Percentiles rank a stretch among this genome's conserved stretches.
Conservation (phyloP, 1,284 basidiomycete genomes). For the Athelia sp. region DNA sequence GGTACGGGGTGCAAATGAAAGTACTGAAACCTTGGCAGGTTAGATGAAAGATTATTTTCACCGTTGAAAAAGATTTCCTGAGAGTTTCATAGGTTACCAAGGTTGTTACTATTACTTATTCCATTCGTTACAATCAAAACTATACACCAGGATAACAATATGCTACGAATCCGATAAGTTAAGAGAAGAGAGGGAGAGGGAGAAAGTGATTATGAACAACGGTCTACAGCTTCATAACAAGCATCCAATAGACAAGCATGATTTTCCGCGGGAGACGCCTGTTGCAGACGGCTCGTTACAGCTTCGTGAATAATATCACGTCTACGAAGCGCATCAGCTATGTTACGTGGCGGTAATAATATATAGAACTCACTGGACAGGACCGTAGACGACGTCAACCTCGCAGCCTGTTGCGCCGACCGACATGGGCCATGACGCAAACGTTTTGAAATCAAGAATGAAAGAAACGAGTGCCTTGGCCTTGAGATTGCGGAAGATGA, state of each 20-base stretch:
- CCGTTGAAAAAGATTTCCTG: too few species aligned
- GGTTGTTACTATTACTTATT: too few species aligned
- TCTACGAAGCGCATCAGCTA: slow-evolving; percentile 26
- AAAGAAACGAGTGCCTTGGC: slow-evolving; percentile 61
- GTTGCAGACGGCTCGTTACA: slow-evolving; percentile 47
- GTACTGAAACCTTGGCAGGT: too few species aligned
- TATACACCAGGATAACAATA: too few species aligned
- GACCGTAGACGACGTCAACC: slow-evolving; percentile 58
- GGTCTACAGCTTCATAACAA: slow-evolving; percentile 65
- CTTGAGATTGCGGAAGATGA: slow-evolving; percentile 38
- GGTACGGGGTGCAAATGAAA: too few species aligned
- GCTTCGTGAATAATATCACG: slow-evolving; percentile 42
- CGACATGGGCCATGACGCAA: slow-evolving; percentile 63
- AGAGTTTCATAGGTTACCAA: too few species aligned
- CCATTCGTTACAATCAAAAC: too few species aligned
- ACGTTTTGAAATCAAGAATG: slow-evolving; percentile 46
- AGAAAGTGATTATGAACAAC: background rate
- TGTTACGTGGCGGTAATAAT: background rate
- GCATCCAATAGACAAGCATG: slow-evolving; percentile 72
- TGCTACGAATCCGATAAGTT: background rate
- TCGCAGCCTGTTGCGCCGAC: slow-evolving; percentile 47
- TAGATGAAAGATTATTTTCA: too few species aligned
- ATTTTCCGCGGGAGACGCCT: slow-evolving; percentile 54
- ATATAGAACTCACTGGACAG: slow-evolving; percentile 47
- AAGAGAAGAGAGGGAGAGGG: too few species aligned